These are phyloP conservation scores for Puccinia hordei DNA, from an alignment of 1,284 basidiomycete species.

Conservation along the genomic window DNA sequence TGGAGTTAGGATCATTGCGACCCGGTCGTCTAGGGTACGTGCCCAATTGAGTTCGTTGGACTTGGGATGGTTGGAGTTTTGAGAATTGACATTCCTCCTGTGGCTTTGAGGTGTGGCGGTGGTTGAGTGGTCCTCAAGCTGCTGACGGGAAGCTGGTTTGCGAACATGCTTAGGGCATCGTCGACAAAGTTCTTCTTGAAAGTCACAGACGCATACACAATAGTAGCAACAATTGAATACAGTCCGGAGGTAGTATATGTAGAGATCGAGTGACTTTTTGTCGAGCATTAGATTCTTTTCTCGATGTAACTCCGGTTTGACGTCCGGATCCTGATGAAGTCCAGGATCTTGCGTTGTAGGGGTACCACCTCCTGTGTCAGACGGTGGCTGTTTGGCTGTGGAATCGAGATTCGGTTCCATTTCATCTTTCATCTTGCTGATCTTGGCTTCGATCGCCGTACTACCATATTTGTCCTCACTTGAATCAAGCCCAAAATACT, in stretches of 20 bases:
- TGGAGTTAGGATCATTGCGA: slow-evolving; percentile 73
- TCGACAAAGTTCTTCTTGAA: slow-evolving; percentile 86
- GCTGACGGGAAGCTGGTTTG: slow-evolving; percentile 53
- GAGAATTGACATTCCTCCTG: slow-evolving; percentile 63
- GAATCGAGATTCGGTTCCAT: slow-evolving; percentile 62
- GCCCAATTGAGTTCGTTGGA: slow-evolving; percentile 73
- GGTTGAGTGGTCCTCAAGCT: slow-evolving; percentile 57
- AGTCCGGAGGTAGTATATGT: slow-evolving; percentile 77
- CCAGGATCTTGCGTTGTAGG: slow-evolving; percentile 1
- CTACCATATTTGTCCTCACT: slow-evolving; percentile 53
- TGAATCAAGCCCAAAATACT: slow-evolving; percentile 62
- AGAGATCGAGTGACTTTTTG: slow-evolving; percentile 76
- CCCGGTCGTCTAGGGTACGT: slow-evolving; percentile 79
- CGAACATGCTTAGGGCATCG: slow-evolving; percentile 88
- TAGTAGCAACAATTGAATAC: slow-evolving; percentile 92
- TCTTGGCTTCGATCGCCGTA: slow-evolving; percentile 55
- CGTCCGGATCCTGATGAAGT: not conserved
- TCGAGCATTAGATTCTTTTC: slow-evolving; percentile 13
- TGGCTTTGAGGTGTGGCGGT: slow-evolving; percentile 64
- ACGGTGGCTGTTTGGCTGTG: slow-evolving; percentile 63
- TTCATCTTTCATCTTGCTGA: slow-evolving; percentile 62
- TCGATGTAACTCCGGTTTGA: slow-evolving; percentile 10
- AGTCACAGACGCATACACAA: slow-evolving; percentile 85
- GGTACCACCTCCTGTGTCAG: slow-evolving; percentile 60
- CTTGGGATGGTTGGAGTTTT: slow-evolving; percentile 4